Percentiles rank a stretch among this genome's conserved stretches.
These are phyloP conservation scores for Collybia sp. DNA, from an alignment of 768 basidiomycete species.

Conservation along the genomic window DNA sequence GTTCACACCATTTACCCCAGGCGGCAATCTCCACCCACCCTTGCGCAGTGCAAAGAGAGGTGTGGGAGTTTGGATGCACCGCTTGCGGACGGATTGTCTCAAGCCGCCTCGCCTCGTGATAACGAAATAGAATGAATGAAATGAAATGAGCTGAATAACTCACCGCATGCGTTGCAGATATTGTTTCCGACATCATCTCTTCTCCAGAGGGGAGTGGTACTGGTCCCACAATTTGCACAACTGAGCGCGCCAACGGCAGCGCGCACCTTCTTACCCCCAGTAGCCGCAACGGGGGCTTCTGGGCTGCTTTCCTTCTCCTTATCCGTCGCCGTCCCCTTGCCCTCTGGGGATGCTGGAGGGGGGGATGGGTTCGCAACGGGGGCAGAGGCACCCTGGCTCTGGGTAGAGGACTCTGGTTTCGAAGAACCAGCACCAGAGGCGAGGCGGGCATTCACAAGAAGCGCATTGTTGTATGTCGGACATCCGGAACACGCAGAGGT, in stretches of 20 bases:
- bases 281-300: slow-evolving; percentile 11
- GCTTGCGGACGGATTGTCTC: background rate
- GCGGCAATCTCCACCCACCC: too few species aligned
- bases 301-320: slow-evolving; percentile 10
- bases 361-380: too few species aligned
- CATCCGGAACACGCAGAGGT: slow-evolving; percentile 91
- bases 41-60: slow-evolving; percentile 4
- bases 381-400: too few species aligned
- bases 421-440: slow-evolving; percentile 17
- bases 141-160: slow-evolving; percentile 37
- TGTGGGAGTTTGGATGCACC: background rate
- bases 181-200: slow-evolving; percentile 89
- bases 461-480: slow-evolving; percentile 91
- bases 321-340: slow-evolving; percentile 1
- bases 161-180: slow-evolving; percentile 94
- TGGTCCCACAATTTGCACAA: slow-evolving; percentile 87
- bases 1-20: too few species aligned
- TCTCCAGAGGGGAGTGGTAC: slow-evolving; percentile 87
- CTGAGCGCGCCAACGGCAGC: slow-evolving; percentile 66
- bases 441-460: slow-evolving; percentile 37
- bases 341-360: too few species aligned
- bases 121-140: slow-evolving; percentile 9
- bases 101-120: background rate
- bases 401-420: too few species aligned
- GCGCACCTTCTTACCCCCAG: slow-evolving; percentile 25